Evolutionary conservation across 2,329 filamentous ascomycete genomes (phyloP).

Genomic region (Fusarium citri): DNA sequence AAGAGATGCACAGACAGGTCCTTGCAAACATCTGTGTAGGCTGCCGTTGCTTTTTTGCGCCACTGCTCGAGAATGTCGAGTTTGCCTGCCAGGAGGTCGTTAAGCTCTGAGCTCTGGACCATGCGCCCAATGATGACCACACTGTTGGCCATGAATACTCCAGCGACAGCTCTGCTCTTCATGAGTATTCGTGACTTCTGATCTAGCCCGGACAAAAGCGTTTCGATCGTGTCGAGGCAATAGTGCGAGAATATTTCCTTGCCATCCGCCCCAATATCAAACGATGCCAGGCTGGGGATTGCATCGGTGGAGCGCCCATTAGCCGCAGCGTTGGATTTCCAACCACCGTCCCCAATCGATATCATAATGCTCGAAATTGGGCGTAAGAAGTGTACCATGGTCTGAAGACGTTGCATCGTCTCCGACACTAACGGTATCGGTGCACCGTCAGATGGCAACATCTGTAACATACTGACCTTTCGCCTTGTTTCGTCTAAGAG

Average conservation of each 20-base stretch:
- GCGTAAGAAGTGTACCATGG: conserved; percentile 86
- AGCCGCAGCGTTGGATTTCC: conserved; percentile 69
- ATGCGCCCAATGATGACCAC: conserved; percentile 86
- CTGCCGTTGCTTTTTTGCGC: conserved; percentile 85
- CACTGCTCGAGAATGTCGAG: conserved; percentile 79
- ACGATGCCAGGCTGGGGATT: conserved; percentile 77
- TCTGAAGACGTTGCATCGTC: conserved; percentile 86
- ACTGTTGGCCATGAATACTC: conserved; percentile 92
- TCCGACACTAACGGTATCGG: conserved; percentile 82
- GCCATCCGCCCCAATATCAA: conserved; percentile 91
- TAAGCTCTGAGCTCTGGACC: conserved; percentile 84
- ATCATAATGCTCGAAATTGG: conserved; percentile 91
- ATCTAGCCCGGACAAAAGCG: conserved; percentile 80
- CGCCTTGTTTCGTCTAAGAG: conserved; percentile 85
- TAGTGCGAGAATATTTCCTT: conserved; percentile 91
- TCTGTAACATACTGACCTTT: conserved; percentile 72
- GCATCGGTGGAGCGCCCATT: conserved; percentile 70
- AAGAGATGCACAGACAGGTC: conserved; percentile 87
- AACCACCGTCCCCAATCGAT: conserved; percentile 92
- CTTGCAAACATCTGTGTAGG: conserved; percentile 89
- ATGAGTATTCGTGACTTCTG: conserved; percentile 77
- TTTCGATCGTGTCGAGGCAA: conserved; percentile 87
- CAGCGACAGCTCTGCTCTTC: conserved; percentile 81
- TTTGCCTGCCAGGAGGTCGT: conserved; percentile 74
- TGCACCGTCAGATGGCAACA: conserved; percentile 81